Evolutionary conservation across 2,329 filamentous ascomycete species (phyloP).

Genomic region (Alternaria longipes): DNA sequence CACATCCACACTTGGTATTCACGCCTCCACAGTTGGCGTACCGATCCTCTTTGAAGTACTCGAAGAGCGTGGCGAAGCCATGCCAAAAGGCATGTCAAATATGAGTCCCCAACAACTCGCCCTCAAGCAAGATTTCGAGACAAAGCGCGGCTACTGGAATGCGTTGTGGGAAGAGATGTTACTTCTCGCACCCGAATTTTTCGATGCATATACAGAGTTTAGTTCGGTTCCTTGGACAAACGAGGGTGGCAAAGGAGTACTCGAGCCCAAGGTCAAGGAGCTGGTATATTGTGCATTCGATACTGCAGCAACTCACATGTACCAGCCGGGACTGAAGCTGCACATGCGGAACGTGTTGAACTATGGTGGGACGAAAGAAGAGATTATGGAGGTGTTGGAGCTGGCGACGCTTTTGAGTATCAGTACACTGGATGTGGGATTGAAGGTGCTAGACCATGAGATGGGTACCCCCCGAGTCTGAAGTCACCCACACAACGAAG

Average conservation of each 20-base stretch:
- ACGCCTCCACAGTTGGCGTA: constrained; percentile 59
- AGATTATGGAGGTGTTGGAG: constrained; percentile 61
- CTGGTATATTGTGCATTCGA: constrained; percentile 61
- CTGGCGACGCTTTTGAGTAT: constrained; percentile 51
- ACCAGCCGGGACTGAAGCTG: constrained; percentile 57
- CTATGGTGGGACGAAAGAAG: constrained; percentile 57
- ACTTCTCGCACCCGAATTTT: constrained; percentile 58
- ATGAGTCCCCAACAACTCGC: constrained; percentile 50
- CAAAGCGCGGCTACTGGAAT: constrained; percentile 60
- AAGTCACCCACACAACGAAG: neutral
- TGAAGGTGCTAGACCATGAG: constrained; percentile 38
- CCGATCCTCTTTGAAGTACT: constrained; percentile 59
- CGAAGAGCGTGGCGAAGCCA: constrained; percentile 54
- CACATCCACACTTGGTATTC: constrained; percentile 57
- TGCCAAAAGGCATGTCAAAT: constrained; percentile 37
- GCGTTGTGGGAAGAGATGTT: constrained; percentile 58
- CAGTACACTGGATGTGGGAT: constrained; percentile 40
- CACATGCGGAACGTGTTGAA: constrained; percentile 60
- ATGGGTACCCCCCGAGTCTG: constrained; percentile 1
- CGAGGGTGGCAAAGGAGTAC: constrained; percentile 41
- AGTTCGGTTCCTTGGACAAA: constrained; percentile 55
- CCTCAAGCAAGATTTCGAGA: constrained; percentile 56
- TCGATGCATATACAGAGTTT: constrained; percentile 59
- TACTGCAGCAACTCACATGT: constrained; percentile 59
- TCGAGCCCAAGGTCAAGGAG: constrained; percentile 60